phyloP scores from a whole-genome alignment of 768 basidiomycete genomes.

The Gelatoporia subvermispora region DNA sequence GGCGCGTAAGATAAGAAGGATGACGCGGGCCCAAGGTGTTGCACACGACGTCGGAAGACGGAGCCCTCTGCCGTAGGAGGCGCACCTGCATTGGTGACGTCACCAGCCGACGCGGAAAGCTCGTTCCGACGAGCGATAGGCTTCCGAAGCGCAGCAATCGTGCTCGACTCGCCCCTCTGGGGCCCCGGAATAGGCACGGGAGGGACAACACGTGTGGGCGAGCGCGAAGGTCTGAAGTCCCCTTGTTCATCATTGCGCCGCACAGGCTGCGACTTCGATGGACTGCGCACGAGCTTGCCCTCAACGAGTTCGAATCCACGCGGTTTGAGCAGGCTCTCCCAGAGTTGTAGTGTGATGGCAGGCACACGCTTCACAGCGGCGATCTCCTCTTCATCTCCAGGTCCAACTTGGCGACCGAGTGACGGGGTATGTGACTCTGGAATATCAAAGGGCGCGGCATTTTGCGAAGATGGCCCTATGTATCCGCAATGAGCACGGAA shows the following conservation, averaged over 20 bases:
- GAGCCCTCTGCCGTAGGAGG: too few relatives aligned
- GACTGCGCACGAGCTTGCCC: conserved; percentile 58
- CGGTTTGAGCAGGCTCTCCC: conserved; percentile 62
- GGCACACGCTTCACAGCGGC: conserved; percentile 56
- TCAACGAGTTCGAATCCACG: conserved; percentile 62
- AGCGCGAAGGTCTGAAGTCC: neutral
- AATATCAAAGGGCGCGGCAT: conserved; percentile 17
- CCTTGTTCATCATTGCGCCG: neutral
- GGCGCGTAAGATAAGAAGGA: conserved; percentile 1
- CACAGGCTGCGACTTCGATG: conserved; percentile 38
- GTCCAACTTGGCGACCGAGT: neutral
- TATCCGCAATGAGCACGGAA: neutral
- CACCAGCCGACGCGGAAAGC: too few relatives aligned
- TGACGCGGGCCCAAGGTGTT: neutral
- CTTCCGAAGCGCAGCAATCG: too few relatives aligned
- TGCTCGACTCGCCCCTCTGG: neutral
- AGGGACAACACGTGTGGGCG: neutral
- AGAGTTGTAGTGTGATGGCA: conserved; percentile 59
- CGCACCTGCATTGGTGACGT: too few relatives aligned
- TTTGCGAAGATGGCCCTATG: conserved; percentile 6
- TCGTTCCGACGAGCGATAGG: too few relatives aligned
- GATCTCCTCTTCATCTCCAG: conserved; percentile 53
- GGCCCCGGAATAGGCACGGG: neutral
- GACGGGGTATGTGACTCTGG: neutral
- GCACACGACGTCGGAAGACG: too few relatives aligned